Percentiles rank a stretch among this genome's conserved stretches.
These are phyloP conservation scores for Plasmopara muralis DNA, from an alignment of 352 stramenopile species.

Conservation along the genomic window DNA sequence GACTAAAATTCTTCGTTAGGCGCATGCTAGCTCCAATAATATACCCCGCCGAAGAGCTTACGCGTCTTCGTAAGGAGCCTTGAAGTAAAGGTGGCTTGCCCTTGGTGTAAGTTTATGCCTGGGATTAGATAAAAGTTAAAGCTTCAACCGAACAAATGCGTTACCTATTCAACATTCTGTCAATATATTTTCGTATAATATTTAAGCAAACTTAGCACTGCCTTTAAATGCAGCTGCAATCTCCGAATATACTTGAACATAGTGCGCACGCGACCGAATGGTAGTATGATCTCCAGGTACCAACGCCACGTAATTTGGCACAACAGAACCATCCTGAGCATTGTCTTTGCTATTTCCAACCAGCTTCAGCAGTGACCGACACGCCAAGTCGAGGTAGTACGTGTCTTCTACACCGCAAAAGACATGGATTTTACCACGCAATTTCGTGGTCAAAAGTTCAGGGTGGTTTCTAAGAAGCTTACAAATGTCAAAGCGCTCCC, in stretches of 20 bases:
- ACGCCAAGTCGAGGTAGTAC: constrained; percentile 71
- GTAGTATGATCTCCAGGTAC: constrained; percentile 64
- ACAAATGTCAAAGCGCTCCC: constrained; percentile 59
- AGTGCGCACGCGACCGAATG: constrained; percentile 63
- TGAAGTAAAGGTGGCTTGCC: no score
- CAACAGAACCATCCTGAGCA: constrained; percentile 12
- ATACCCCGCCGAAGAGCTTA: no score
- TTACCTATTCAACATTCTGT: no score
- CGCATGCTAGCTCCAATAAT: no score
- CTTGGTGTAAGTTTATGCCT: no score
- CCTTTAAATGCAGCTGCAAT: constrained; percentile 29
- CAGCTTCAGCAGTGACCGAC: constrained; percentile 46
- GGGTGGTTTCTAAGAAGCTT: constrained; percentile 37
- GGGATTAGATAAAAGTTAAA: no score
- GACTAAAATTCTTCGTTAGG: no score
- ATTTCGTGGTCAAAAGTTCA: constrained; percentile 31
- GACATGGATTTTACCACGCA: constrained; percentile 63
- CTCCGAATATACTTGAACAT: constrained; percentile 52
- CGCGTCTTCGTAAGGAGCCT: no score
- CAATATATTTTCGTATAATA: no score
- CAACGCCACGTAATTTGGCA: constrained; percentile 63
- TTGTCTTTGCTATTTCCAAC: constrained; percentile 27
- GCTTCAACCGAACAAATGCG: no score
- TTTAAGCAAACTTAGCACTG: no score
- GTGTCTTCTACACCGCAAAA: constrained; percentile 68